Evolutionary conservation across 2,329 filamentous ascomycete genomes (phyloP), one percentile per base, ranked within the genome.

Genomic region (Colletotrichum sp.): DNA sequence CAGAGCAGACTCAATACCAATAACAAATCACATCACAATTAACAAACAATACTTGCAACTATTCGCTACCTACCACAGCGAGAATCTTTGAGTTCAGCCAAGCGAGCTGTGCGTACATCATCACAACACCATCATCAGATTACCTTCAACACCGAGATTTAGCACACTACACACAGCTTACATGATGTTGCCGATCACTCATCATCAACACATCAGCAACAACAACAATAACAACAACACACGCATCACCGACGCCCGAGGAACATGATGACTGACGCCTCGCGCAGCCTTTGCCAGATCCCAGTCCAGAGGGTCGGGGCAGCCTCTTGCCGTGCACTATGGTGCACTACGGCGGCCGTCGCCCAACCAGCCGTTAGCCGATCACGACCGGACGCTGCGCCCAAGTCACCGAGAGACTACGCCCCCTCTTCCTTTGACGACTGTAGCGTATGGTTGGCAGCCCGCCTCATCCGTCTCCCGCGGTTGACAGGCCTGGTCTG

Each of bases 231-330:
- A 55, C 13, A 55, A 39, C 68, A 67, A 13, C 28, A 24, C 30
- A 24, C 68, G 39, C 39, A 48, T 18, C 21, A 9, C 73, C 39
- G 69, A 30, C 43, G 21, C 39, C 30, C 55, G 24, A 18, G 30
- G 63, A 10, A 21, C 36, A 60, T 48, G 43, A 36, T 24, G 55
- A 63, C 21, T n/a, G 30, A 68, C 70, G 73, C 73, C 73, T 73
- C 70, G 73, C 43, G 72, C 72, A 67, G 72, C 72, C 72, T 39
- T 71, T 39, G 21, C 21, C 57, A 68, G 24, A 59, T 75, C 57
- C 73, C 73, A 68, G 64, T 28, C 73, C 73, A 63, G 55, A 73
- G 73, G 73, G 70, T 32, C 73, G 73, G 73, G 70, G 73, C 73
- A 63, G 73, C 72, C 70, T 73, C 70, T 32, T n/a, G 26, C 59